Base-by-base conservation (phyloP, 257 asterid genomes). In the Primulina tabacum region DNA sequence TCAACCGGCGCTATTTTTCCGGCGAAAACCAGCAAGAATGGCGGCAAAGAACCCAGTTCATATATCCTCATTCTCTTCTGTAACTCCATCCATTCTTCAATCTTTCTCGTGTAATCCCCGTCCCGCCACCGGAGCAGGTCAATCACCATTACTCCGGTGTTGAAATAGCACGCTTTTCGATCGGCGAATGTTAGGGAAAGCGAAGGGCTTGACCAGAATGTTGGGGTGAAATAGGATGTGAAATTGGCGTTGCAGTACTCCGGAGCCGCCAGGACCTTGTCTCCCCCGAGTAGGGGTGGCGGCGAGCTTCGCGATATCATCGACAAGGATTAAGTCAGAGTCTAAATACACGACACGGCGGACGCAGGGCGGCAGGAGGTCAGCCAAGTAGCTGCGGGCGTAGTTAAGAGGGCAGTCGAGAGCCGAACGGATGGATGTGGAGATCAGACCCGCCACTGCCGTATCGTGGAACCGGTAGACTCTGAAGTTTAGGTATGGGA, bases 21-120 rank as follows among this genome's bases (percentile, higher is more conserved):
- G 56, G 73, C 73, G 52, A 69, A 69, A 6, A 69, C 73, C 65
- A 69, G 73, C 73, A 69, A 38, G 53, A 69, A 69, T 26, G 73
- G 73, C 55, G 73, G 73, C 64, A 69, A 29, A 8, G 73, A 69
- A 2, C 73, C 73, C 32, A 69, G 29, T 38, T 69, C 73, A 29
- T 69, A 69, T 6, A 69, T 69, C 73, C 73, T 29, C 64, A 69
- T 69, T 34, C 73, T 69, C 65, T 56, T 69, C 65, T 69, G 73
- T 5, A 69, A n/a, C 30, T 53, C 59, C 73, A 69, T 69, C 73
- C 73, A 69, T 14, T 69, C 73, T 26, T 29, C 73, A 6, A 55
- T 69, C 73, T 56, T 69, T 12, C 32, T 32, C 53, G 73, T 69
- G 73, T 57, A 69, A 14, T 55, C 73, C 3, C 73, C 73, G 10